Conservation (phyloP, 768 basidiomycete genomes). For the Tricholoma saponaceum region DNA sequence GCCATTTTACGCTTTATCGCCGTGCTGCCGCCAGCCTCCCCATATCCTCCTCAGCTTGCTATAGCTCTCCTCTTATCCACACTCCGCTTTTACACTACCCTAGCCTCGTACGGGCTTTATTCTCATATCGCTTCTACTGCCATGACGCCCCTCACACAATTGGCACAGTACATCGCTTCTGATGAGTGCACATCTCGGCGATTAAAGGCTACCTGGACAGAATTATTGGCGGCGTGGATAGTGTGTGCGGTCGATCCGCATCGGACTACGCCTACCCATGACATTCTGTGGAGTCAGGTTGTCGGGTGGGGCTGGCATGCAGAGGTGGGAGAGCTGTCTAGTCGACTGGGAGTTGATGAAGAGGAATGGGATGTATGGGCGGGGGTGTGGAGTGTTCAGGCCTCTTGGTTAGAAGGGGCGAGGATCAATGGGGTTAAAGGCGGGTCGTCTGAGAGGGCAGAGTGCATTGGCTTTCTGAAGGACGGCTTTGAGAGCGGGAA, state of each 20-base stretch:
- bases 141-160: constrained; percentile 45
- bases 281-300: constrained; percentile 87
- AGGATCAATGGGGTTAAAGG: constrained; percentile 64
- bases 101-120: constrained; percentile 80
- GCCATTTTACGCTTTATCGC: constrained; percentile 71
- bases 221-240: constrained; percentile 67
- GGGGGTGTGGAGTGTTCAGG: constrained; percentile 51
- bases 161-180: constrained; percentile 45
- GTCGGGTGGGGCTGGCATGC: constrained; percentile 73
- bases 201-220: constrained; percentile 49
- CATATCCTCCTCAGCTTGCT: constrained; percentile 39
- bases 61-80: constrained; percentile 50
- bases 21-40: constrained; percentile 42
- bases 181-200: constrained; percentile 28
- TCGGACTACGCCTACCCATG: constrained; percentile 79
- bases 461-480: constrained; percentile 31
- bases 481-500: constrained; percentile 36
- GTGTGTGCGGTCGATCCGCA: constrained; percentile 90
- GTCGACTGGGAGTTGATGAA: constrained; percentile 26
- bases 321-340: constrained; percentile 43
- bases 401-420: constrained; percentile 76
- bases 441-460: constrained; percentile 60
- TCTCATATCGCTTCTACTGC: constrained; percentile 66
- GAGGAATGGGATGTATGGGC: constrained; percentile 37
- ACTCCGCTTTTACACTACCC: constrained; percentile 55